Conservation (phyloP, 2,329 filamentous ascomycete species). For the Colletotrichum cuscutae region DNA sequence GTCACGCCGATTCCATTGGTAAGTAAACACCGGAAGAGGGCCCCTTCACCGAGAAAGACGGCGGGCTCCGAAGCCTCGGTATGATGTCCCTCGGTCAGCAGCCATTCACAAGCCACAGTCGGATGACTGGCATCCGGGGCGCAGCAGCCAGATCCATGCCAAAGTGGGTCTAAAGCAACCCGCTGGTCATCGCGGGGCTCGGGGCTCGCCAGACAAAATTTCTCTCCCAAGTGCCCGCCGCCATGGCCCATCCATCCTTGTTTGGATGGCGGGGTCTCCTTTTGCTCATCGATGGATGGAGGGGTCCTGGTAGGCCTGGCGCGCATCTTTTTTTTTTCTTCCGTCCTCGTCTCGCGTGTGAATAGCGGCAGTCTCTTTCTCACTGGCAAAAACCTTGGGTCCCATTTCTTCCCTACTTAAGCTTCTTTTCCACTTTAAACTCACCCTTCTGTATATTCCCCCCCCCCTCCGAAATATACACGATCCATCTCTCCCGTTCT, state of each 20-base stretch:
- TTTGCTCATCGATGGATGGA: neutral
- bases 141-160: conserved; percentile 8
- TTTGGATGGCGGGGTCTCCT: conserved; percentile 19
- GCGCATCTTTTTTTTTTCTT: conserved; percentile 1
- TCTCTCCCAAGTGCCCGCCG: conserved; percentile 4
- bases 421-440: conserved; percentile 2
- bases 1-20: conserved; percentile 2
- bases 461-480: neutral
- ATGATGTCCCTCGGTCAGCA: neutral
- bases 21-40: accelerated
- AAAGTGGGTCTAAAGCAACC: neutral
- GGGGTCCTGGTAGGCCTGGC: conserved; percentile 15
- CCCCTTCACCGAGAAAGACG: neutral
- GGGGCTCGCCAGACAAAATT: conserved; percentile 32
- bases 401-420: conserved; percentile 24
- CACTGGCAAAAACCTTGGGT: neutral
- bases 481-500: neutral
- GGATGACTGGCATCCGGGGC: conserved; percentile 22
- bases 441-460: neutral
- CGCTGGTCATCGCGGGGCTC: conserved; percentile 7
- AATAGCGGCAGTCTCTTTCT: conserved; percentile 26
- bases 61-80: conserved; percentile 18
- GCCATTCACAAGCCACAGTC: conserved; percentile 13
- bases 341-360: neutral
- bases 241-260: neutral